These are phyloP conservation scores for Amanita thiersii DNA, from an alignment of 768 basidiomycete genomes.

Conservation along the genomic window DNA sequence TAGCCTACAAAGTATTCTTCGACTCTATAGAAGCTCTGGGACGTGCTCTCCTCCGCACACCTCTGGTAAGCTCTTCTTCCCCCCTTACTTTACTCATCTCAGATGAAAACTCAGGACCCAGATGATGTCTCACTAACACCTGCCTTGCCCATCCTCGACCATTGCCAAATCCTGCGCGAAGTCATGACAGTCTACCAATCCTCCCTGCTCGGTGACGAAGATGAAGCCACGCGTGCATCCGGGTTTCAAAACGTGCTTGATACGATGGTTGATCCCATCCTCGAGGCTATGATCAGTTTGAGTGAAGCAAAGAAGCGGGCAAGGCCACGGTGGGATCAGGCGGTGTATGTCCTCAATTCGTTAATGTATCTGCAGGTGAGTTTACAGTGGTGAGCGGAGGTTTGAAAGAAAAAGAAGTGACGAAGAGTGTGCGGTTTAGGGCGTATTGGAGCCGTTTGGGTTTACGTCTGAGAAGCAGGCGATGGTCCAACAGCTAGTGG, in stretches of 20 bases:
- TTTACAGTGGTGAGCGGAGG: no score
- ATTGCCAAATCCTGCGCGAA: slow-evolving; percentile 77
- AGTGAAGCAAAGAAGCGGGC: slow-evolving; percentile 55
- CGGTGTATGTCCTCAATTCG: slow-evolving; percentile 83
- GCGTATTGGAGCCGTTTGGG: slow-evolving; percentile 54
- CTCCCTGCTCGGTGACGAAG: slow-evolving; percentile 67
- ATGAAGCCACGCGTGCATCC: slow-evolving; percentile 27
- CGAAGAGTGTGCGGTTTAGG: slow-evolving; percentile 27
- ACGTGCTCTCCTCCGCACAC: slow-evolving; percentile 46
- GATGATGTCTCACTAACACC: slow-evolving; percentile 69
- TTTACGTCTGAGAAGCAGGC: slow-evolving; percentile 60
- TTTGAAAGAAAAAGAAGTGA: no score
- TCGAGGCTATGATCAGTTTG: slow-evolving; percentile 64
- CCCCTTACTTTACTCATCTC: neutral
- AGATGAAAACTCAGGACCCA: slow-evolving; percentile 38
- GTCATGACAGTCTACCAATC: slow-evolving; percentile 86
- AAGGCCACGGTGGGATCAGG: slow-evolving; percentile 67
- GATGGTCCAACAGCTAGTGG: slow-evolving; percentile 51
- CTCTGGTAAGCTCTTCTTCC: slow-evolving; percentile 33
- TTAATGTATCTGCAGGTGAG: slow-evolving; percentile 74
- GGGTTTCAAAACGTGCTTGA: slow-evolving; percentile 72
- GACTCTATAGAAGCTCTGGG: slow-evolving; percentile 84
- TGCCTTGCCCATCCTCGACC: slow-evolving; percentile 73
- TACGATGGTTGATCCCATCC: slow-evolving; percentile 76
- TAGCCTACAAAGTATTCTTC: slow-evolving; percentile 80